Base-by-base conservation (phyloP, 306 rosid species). In the Heteromeles arbutifolia region DNA sequence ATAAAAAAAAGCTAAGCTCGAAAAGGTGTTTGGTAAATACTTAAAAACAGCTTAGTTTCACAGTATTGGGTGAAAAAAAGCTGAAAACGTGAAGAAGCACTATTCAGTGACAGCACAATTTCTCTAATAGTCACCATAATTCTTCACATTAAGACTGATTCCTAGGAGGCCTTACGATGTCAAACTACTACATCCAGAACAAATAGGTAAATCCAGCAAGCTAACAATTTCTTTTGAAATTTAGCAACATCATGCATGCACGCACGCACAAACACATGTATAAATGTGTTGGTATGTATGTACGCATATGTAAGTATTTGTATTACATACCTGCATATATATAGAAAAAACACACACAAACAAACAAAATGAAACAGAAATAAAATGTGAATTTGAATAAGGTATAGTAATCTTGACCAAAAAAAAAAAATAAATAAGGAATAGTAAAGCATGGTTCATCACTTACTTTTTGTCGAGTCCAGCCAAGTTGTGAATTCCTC, bases 381-480 rank as follows among this genome's bases (percentile, higher is more conserved):
- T 24, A 41, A 57, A 72, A 8, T 54, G 22, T 57, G 11, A 52
- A 57, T 22, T 25, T 18, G 3, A 69, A 59, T 21, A 67, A 34
- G 59, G 75, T 12, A 57, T 21, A 29, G 44, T 54, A 37, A 45
- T 37, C 41, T 37, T 37, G 41, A 37, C 41, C 41, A 6, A 6
- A 37, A 29, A 0, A 6, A 34, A 37, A 7, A 37, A 37, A 37
- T 37, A 1, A 69, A 34, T 15, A 67, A 34, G 59, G 75, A 18
- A 57, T 13, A n/a, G 58, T 54, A 37, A 45, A 48, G 68, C 59
- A 74, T 8, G 67, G 12, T 21, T 11, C 25, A 21, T 72, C 39
- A 82, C 97, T 86, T 86, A 95, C 98, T 81, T 95, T 95, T 82
- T 92, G 98, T 44, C 97, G 96, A 85, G 93, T 90, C 98, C 96